These are phyloP conservation scores for Globisporangium canariense DNA, from an alignment of 352 stramenopile genomes.

Conservation along the genomic window DNA sequence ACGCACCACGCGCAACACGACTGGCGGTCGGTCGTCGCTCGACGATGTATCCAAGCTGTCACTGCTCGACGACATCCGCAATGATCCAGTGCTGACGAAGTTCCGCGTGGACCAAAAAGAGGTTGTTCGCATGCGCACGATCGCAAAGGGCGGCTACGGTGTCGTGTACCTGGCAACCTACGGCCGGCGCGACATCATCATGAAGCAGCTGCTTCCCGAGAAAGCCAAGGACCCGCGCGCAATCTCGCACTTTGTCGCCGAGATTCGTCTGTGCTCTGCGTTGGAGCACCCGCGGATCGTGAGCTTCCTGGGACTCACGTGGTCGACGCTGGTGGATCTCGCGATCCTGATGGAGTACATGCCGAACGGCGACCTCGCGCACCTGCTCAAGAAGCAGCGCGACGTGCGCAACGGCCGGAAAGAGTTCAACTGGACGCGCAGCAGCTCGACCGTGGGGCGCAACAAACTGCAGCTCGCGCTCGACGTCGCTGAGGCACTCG, in stretches of 20 bases:
- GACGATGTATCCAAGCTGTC: slow-evolving; percentile 22
- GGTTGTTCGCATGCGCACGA: slow-evolving; percentile 25
- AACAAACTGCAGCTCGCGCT: slow-evolving; percentile 20
- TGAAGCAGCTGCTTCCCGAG: slow-evolving; percentile 16
- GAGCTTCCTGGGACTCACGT: slow-evolving; percentile 24
- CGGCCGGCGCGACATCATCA: slow-evolving; percentile 27
- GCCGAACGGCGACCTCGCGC: slow-evolving; percentile 26
- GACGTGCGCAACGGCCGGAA: slow-evolving; percentile 18
- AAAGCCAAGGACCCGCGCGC: slow-evolving; percentile 17
- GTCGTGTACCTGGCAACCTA: slow-evolving; percentile 43
- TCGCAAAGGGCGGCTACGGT: slow-evolving; percentile 56
- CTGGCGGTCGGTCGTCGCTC: slow-evolving; percentile 1
- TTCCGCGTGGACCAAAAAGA: slow-evolving; percentile 51
- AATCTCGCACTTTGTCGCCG: slow-evolving; percentile 31
- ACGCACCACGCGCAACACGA: slow-evolving; percentile 11
- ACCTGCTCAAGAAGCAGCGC: slow-evolving; percentile 18
- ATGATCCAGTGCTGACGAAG: slow-evolving; percentile 38
- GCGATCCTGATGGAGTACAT: slow-evolving; percentile 32
- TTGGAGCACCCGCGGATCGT: slow-evolving; percentile 29
- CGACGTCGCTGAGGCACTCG: slow-evolving; percentile 25
- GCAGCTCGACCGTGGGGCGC: background rate
- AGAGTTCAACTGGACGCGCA: slow-evolving; percentile 29
- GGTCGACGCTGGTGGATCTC: slow-evolving; percentile 20
- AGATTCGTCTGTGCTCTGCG: slow-evolving; percentile 20
- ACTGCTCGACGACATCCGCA: slow-evolving; percentile 48